Base-by-base conservation (phyloP, 768 basidiomycete genomes). In the Boletus rubroflammeus region DNA sequence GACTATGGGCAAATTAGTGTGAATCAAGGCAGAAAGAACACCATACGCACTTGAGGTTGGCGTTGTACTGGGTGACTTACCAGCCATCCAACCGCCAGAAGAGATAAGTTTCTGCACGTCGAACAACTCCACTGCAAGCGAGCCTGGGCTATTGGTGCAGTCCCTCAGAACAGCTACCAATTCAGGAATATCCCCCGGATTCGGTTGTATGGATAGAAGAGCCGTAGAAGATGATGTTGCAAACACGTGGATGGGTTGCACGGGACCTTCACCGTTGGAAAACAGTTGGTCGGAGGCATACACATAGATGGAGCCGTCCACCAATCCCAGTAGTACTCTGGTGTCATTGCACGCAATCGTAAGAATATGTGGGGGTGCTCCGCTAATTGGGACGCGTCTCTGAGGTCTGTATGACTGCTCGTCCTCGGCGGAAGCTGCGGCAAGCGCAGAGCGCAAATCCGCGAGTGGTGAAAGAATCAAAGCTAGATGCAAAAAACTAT, bases 331-430 rank as follows among this genome's bases (percentile, higher is more conserved):
- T 5, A 90, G 51, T 2, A 92, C 65, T 38, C 79, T 78, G 15
- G 84, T 73, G 56, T 85, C 87, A 57, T 81, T 77, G 59, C 65
- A 75, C 1, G 85, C 83, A 56, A 90, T 83, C 3, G 73, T 61
- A 34, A 90, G 54, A 9, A 79, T 73, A 53, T 76, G 79, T 2
- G 85, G 82, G n/a, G 75, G 74, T 26, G 73, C 73, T 21, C 71
- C 65, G 10, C 71, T 60, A 23, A 85, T 61, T 0, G 75, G 57
- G 21, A 88, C 59, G 31, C 72, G 78, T 48, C 82, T 77, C 55
- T 81, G 78, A 2, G 85, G 79, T n/a, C 63, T 66, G 62, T 84
- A 85, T 4, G 74, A 65, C 21, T 73, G 67, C 13, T 73, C 73
- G 5, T 73, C 73, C 11, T 66, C 66, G 0, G 65, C 61, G 38